Percentiles rank a stretch among this genome's conserved stretches.
phyloP scores from a whole-genome alignment of 192 early-diverging fungal genomes.

The Coemansia interrupta region DNA sequence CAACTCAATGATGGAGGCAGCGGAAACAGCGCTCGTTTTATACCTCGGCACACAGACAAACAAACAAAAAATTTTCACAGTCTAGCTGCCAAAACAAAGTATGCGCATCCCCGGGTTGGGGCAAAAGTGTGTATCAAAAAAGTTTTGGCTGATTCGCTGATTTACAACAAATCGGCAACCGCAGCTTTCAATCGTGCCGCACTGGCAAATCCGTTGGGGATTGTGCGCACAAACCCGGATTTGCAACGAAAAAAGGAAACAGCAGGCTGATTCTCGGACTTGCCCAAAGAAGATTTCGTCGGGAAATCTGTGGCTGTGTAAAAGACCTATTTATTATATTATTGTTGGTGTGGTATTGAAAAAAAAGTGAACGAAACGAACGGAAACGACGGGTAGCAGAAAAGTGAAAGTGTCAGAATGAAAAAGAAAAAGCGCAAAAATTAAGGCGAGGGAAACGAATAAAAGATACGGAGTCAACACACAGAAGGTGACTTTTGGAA shows the following conservation, averaged over 20 bases:
- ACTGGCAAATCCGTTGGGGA: too few species aligned
- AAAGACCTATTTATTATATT: too few species aligned
- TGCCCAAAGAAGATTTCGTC: too few species aligned
- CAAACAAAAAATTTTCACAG: background rate
- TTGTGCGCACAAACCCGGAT: background rate
- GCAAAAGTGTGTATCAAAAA: slow-evolving; percentile 1
- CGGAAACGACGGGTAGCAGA: too few species aligned
- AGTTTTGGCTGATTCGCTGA: background rate
- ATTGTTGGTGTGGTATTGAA: background rate
- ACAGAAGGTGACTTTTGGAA: background rate
- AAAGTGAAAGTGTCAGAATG: too few species aligned
- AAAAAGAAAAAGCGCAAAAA: too few species aligned
- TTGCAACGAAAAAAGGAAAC: background rate
- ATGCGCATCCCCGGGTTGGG: background rate
- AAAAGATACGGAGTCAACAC: slow-evolving; percentile 4
- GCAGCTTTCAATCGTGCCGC: too few species aligned
- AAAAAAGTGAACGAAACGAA: background rate
- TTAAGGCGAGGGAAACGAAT: background rate
- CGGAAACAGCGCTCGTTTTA: slow-evolving; percentile 17
- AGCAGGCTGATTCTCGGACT: too few species aligned
- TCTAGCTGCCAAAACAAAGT: background rate
- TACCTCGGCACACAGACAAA: background rate
- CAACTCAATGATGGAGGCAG: slow-evolving; percentile 1
- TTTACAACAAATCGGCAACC: background rate
- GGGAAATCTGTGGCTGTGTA: too few species aligned